Percentiles rank a stretch among this genome's conserved stretches.
phyloP scores from a whole-genome alignment of 164 flowering plant genomes.

The Berberis thunbergii region DNA sequence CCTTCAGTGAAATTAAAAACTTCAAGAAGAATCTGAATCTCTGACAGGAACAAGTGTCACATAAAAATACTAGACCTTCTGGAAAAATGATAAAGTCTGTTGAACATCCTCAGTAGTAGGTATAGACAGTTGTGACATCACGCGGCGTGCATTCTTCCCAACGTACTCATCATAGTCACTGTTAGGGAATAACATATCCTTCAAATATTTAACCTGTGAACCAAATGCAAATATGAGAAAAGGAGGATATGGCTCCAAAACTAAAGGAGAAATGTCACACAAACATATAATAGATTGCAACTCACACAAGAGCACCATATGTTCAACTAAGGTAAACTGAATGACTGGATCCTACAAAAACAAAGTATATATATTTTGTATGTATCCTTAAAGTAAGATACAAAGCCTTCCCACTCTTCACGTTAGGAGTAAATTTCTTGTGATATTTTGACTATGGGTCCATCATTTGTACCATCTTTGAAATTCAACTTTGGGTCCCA shows the following conservation, averaged over 20 bases:
- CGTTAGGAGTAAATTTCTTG: too few relatives aligned
- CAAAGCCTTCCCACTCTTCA: too few relatives aligned
- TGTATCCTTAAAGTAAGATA: too few relatives aligned
- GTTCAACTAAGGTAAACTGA: too few relatives aligned
- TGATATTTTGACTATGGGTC: too few relatives aligned
- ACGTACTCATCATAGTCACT: constrained; percentile 26
- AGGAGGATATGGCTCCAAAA: neutral
- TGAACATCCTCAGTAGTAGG: constrained; percentile 69
- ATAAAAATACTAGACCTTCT: constrained; percentile 46
- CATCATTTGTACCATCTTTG: too few relatives aligned
- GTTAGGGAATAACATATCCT: constrained; percentile 65
- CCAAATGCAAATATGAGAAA: constrained; percentile 4
- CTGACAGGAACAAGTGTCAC: neutral
- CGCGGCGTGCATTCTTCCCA: constrained; percentile 61
- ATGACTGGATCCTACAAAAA: too few relatives aligned
- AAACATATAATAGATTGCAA: neutral
- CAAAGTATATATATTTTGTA: too few relatives aligned
- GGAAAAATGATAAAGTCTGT: constrained; percentile 75
- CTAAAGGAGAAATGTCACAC: neutral
- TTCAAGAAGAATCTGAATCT: too few relatives aligned
- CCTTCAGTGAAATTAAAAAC: too few relatives aligned
- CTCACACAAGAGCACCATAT: neutral
- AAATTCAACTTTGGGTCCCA: too few relatives aligned
- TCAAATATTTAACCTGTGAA: constrained; percentile 70
- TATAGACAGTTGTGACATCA: constrained; percentile 73